These are phyloP conservation scores for Nectriaceae sp. DNA, from an alignment of 2,329 filamentous ascomycete species.

Conservation along the genomic window DNA sequence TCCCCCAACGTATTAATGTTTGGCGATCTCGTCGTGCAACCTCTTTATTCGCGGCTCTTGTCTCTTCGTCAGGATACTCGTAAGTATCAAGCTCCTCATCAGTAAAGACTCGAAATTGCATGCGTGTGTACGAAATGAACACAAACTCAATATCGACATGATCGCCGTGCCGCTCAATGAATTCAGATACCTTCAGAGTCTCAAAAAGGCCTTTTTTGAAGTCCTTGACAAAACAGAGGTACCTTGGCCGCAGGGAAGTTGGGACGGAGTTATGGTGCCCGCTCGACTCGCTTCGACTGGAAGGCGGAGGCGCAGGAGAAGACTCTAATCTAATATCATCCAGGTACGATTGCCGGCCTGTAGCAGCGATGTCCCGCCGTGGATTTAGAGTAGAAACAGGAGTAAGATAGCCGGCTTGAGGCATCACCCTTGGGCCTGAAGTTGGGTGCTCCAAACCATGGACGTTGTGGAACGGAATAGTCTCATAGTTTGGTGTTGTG, in stretches of 20 bases:
- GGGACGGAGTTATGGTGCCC: not conserved
- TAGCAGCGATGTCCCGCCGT: not conserved
- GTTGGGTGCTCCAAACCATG: not conserved
- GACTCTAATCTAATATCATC: not conserved
- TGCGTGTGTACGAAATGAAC: slow-evolving; percentile 43
- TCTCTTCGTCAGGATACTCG: slow-evolving; percentile 14
- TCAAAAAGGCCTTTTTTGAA: slow-evolving; percentile 13
- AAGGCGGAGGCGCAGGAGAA: not conserved
- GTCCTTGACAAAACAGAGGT: slow-evolving; percentile 26
- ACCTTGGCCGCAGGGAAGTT: slow-evolving; percentile 10
- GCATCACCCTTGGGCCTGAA: not conserved
- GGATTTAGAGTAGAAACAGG: too few species aligned
- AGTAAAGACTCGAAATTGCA: slow-evolving; percentile 38
- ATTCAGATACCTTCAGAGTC: slow-evolving; percentile 27
- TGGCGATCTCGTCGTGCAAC: slow-evolving; percentile 25
- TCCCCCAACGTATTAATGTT: slow-evolving; percentile 36
- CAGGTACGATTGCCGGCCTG: not conserved
- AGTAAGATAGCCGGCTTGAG: not conserved
- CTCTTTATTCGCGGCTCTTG: slow-evolving; percentile 14
- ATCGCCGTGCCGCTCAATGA: slow-evolving; percentile 20
- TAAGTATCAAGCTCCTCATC: slow-evolving; percentile 17
- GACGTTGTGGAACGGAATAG: not conserved
- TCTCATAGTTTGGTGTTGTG: not conserved
- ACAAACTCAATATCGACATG: slow-evolving; percentile 35
- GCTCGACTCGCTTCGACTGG: not conserved